These are phyloP conservation scores for Pisolithus microcarpus DNA, from an alignment of 768 basidiomycete genomes.

Conservation along the genomic window DNA sequence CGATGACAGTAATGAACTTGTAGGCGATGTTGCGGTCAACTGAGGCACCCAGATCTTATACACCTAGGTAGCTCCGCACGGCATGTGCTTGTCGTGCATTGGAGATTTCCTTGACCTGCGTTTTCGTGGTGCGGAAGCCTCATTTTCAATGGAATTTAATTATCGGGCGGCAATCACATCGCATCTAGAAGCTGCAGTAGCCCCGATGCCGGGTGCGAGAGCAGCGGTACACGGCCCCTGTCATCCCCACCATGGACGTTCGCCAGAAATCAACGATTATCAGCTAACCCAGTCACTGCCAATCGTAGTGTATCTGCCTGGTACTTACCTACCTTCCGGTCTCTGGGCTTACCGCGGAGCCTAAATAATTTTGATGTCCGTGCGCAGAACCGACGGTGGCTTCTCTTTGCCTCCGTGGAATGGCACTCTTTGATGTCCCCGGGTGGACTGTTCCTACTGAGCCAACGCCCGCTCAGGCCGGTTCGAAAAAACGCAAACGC, in stretches of 20 bases:
- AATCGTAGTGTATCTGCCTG: no score
- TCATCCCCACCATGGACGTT: neutral
- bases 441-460: conserved; percentile 54
- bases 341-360: no score
- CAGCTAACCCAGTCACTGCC: no score
- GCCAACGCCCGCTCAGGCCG: conserved; percentile 31
- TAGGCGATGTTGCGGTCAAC: conserved; percentile 8
- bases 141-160: conserved; percentile 7
- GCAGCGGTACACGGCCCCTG: neutral
- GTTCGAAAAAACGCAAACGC: conserved; percentile 45
- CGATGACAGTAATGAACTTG: neutral
- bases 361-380: no score
- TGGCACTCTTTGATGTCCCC: conserved; percentile 58
- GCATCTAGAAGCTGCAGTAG: no score
- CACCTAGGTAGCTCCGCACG: conserved; percentile 2
- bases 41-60: conserved; percentile 3
- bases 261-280: no score
- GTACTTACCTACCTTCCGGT: no score
- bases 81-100: conserved; percentile 13
- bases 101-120: neutral
- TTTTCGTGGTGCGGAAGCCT: conserved; percentile 11
- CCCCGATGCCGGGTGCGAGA: neutral
- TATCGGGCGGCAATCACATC: neutral
- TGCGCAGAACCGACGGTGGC: neutral
- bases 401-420: conserved; percentile 9